phyloP scores from a whole-genome alignment of 345 rosid genomes.

The Iberis pinnata region DNA sequence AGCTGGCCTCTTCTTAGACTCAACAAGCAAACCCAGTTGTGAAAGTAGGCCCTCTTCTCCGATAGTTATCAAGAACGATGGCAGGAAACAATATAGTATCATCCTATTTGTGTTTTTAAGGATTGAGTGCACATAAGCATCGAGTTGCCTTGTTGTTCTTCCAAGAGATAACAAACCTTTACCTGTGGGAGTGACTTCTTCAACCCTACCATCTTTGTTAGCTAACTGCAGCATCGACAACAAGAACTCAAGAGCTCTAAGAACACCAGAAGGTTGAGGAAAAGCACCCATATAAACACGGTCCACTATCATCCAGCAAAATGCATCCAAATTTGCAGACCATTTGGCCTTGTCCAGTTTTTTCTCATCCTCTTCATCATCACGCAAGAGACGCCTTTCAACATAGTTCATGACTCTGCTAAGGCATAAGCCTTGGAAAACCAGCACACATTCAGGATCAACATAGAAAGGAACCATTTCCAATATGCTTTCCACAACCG shows the following conservation, averaged over 20 bases:
- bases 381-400: constrained; percentile 95
- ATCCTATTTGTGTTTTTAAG: constrained; percentile 86
- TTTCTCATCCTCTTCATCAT: constrained; percentile 95
- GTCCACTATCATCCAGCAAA: constrained; percentile 96
- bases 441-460: constrained; percentile 82
- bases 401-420: constrained; percentile 89
- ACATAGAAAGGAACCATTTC: constrained; percentile 85
- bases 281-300: constrained; percentile 96
- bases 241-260: constrained; percentile 81
- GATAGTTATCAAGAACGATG: constrained; percentile 69
- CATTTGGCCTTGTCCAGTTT: constrained; percentile 84
- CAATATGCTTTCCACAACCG: constrained; percentile 66
- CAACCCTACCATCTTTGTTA: constrained; percentile 94
- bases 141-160: constrained; percentile 80
- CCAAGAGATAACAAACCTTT: constrained; percentile 81
- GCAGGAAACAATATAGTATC: constrained; percentile 87
- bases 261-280: constrained; percentile 74
- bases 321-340: constrained; percentile 88
- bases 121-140: constrained; percentile 81
- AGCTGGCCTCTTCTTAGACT: constrained; percentile 52
- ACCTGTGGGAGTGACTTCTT: constrained; percentile 81
- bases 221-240: constrained; percentile 94
- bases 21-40: constrained; percentile 63
- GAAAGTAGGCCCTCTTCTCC: constrained; percentile 89
- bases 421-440: constrained; percentile 92